Percentiles rank a stretch among this genome's conserved stretches.
Conservation (phyloP, 1,284 basidiomycete species). For the Rhodotorula sp. region DNA sequence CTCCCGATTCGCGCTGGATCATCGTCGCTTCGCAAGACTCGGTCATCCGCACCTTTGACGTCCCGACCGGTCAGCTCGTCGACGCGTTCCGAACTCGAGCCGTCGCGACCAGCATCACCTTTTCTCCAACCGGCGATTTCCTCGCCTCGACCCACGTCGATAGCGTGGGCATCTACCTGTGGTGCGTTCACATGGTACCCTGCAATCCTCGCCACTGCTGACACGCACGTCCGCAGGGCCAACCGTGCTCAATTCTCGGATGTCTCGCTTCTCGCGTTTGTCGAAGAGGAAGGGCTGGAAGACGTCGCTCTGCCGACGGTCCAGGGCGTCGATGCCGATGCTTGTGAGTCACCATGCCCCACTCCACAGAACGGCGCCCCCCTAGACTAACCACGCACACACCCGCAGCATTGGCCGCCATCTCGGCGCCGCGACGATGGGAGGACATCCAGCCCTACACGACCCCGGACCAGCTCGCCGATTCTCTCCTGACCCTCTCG, state of each 20-base stretch:
- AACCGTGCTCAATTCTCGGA: slow-evolving; percentile 92
- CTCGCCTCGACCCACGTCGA: slow-evolving; percentile 92
- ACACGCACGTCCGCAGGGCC: slow-evolving; percentile 51
- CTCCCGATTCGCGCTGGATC: slow-evolving; percentile 33
- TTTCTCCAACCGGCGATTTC: slow-evolving; percentile 95
- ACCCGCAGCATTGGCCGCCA: slow-evolving; percentile 29
- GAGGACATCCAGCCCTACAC: slow-evolving; percentile 61
- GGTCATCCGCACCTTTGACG: slow-evolving; percentile 89
- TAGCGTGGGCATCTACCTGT: slow-evolving; percentile 88
- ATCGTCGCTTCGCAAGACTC: slow-evolving; percentile 85
- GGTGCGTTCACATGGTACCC: slow-evolving; percentile 52
- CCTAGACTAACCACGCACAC: not conserved
- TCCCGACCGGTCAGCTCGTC: slow-evolving; percentile 86
- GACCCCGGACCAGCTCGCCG: slow-evolving; percentile 78
- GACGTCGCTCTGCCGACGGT: slow-evolving; percentile 74
- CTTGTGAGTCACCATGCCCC: slow-evolving; percentile 13
- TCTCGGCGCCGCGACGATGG: slow-evolving; percentile 32
- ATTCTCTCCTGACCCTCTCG: slow-evolving; percentile 84
- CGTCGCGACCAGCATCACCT: slow-evolving; percentile 83
- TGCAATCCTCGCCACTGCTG: not conserved
- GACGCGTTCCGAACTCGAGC: slow-evolving; percentile 89
- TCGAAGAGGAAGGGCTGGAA: slow-evolving; percentile 67
- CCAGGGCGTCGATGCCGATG: slow-evolving; percentile 67
- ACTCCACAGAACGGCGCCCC: no score
- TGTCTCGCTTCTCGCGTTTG: slow-evolving; percentile 73